These are phyloP conservation scores for Nidula microcarpa DNA, from an alignment of 768 basidiomycete species.

Conservation along the genomic window DNA sequence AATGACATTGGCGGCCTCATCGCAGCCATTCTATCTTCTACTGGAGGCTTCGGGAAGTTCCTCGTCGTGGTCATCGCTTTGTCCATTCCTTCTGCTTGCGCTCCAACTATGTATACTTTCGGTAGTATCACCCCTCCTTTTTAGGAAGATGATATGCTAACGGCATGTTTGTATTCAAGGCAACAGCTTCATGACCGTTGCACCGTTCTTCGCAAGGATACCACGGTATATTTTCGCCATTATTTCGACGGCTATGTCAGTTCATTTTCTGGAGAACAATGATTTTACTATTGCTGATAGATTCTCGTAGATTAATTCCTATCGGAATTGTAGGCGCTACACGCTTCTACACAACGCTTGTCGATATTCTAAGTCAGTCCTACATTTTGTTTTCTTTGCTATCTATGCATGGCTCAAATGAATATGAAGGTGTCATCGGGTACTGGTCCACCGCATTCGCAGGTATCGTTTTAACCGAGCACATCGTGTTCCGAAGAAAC, in stretches of 20 bases:
- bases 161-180: slow-evolving; percentile 16
- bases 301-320: slow-evolving; percentile 50
- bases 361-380: slow-evolving; percentile 58
- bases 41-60: slow-evolving; percentile 66
- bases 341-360: slow-evolving; percentile 60
- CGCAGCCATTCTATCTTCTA: slow-evolving; percentile 56
- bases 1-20: slow-evolving; percentile 64
- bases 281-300: background rate
- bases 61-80: slow-evolving; percentile 71
- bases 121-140: slow-evolving; percentile 22
- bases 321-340: slow-evolving; percentile 67
- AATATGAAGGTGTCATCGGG: slow-evolving; percentile 35
- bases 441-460: slow-evolving; percentile 61
- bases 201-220: slow-evolving; percentile 49
- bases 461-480: slow-evolving; percentile 61
- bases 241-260: slow-evolving; percentile 63
- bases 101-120: slow-evolving; percentile 76
- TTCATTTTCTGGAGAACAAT: slow-evolving; percentile 5
- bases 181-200: slow-evolving; percentile 62
- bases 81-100: slow-evolving; percentile 70
- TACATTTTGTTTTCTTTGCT: background rate
- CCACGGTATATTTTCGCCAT: slow-evolving; percentile 71
- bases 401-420: background rate
- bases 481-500: slow-evolving; percentile 56
- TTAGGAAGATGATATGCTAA: background rate